Base-by-base conservation (phyloP, 1,139 yeast species). In the Candida sp. region DNA sequence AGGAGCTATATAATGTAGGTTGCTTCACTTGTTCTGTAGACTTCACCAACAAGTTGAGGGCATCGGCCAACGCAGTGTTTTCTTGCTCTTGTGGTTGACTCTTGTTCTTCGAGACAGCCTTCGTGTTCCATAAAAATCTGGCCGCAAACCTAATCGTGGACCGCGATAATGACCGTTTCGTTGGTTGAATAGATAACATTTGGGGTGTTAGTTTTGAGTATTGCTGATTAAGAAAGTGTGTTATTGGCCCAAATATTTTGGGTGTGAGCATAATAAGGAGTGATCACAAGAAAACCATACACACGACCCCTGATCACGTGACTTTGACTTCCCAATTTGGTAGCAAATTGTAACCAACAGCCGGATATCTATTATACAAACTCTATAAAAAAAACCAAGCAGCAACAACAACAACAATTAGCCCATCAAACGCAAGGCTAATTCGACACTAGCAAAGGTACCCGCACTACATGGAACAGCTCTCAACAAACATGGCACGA, bases 401-500 rank as follows among this genome's bases (percentile, higher is more conserved):
- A 17, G 17, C 17, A 17, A 17, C 17, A 17, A 28, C 4, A 34
- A 12, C 23, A 3, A 3, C 7, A 8, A 6, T 25, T 62, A 77
- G 3, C 80, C 83, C 76, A 86, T 69, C 30, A 85, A 54, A 43
- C 93, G 67, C 56, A 87, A 69, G 0, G 90, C 86, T 56, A 84
- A 70, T 63, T 87, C 93, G 2, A 86, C 93, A 42, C 87, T 81
- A n/a, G 90, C 90, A 73, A 87, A 87, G 0, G 93, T 87, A 7
- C 89, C 88, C 0, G 92, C 90, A 54, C 88, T 83, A 53, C 90
- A 86, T 2, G 93, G 93, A 28, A 85, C 75, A 0, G 93, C 93
- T 56, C 94, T 72, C 28, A 86, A 59, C 51, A 88, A 72, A 38
- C 92, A 86, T 0, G 93, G 94, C 2, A 79, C 81, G 41, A 88